Evolutionary conservation across 208 protist species (phyloP).

Genomic region (Sergeia podlipaevii): DNA sequence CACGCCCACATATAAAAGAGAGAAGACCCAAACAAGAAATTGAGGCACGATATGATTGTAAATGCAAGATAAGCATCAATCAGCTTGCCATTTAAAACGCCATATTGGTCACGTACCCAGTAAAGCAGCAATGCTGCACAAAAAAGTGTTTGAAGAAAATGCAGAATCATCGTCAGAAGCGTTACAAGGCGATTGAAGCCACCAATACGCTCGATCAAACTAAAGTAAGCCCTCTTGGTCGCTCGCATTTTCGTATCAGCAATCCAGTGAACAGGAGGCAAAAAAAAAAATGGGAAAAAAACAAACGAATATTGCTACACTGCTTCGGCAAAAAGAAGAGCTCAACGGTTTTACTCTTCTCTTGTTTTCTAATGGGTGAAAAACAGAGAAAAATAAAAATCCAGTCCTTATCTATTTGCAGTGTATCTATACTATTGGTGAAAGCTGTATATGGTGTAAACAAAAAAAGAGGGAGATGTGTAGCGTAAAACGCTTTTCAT

Average conservation of each 20-base stretch:
- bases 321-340: no score
- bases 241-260: no score
- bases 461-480: constrained; percentile 4
- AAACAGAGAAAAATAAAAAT: not conserved
- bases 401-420: not conserved
- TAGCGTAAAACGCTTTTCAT: not conserved
- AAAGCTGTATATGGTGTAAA: not conserved
- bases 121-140: constrained; percentile 62
- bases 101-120: constrained; percentile 47
- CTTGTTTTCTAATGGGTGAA: no score
- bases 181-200: constrained; percentile 55
- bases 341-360: no score
- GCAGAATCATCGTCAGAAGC: constrained; percentile 69
- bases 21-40: constrained; percentile 64
- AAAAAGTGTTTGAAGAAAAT: constrained; percentile 77
- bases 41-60: constrained; percentile 57
- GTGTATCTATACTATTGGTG: not conserved
- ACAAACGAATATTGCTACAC: constrained; percentile 6
- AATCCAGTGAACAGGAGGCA: not conserved
- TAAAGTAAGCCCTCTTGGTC: constrained; percentile 14
- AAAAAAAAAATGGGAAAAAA: not conserved
- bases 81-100: constrained; percentile 13
- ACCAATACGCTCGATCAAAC: constrained; percentile 57
- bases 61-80: constrained; percentile 60
- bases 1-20: constrained; percentile 92